Conservation (phyloP, 2,329 filamentous ascomycete genomes). For the Aspergillus spinulosporus region DNA sequence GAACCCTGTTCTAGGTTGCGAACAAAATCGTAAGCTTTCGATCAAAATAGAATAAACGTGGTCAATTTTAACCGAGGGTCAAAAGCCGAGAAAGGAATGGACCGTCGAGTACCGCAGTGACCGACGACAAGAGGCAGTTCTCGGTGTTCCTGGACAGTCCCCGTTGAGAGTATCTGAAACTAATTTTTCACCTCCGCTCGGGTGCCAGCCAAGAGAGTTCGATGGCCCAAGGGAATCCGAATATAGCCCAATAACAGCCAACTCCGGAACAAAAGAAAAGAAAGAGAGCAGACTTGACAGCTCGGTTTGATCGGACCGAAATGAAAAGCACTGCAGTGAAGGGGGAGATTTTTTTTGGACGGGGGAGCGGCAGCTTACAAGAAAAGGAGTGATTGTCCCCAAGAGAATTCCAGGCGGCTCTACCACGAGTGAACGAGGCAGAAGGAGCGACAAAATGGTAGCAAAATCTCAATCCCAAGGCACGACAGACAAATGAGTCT, state of each 20-base stretch:
- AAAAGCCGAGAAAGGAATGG: background rate
- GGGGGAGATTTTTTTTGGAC: background rate
- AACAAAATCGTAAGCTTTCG: conserved; percentile 23
- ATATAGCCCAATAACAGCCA: background rate
- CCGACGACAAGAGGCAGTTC: conserved; percentile 19
- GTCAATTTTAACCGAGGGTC: background rate
- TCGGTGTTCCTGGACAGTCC: conserved; percentile 9
- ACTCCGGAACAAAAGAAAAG: background rate
- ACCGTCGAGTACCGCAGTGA: conserved; percentile 17
- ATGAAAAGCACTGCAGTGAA: no score
- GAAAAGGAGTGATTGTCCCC: conserved; percentile 26
- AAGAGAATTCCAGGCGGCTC: conserved; percentile 24
- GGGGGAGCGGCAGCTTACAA: conserved; percentile 29
- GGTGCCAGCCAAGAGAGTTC: conserved; percentile 1
- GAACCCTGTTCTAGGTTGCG: conserved; percentile 27
- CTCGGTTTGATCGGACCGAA: no score
- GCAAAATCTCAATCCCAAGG: conserved; percentile 25
- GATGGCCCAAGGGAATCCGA: background rate
- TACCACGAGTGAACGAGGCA: conserved; percentile 41
- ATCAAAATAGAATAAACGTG: conserved; percentile 1
- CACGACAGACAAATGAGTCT: conserved; percentile 26
- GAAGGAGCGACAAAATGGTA: conserved; percentile 19
- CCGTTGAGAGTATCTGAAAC: conserved; percentile 16
- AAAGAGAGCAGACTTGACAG: no score
- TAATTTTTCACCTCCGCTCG: conserved; percentile 1